Percentiles rank a stretch among this genome's conserved stretches.
Conservation (phyloP, 768 basidiomycete genomes). For the Termitomyces sp. region DNA sequence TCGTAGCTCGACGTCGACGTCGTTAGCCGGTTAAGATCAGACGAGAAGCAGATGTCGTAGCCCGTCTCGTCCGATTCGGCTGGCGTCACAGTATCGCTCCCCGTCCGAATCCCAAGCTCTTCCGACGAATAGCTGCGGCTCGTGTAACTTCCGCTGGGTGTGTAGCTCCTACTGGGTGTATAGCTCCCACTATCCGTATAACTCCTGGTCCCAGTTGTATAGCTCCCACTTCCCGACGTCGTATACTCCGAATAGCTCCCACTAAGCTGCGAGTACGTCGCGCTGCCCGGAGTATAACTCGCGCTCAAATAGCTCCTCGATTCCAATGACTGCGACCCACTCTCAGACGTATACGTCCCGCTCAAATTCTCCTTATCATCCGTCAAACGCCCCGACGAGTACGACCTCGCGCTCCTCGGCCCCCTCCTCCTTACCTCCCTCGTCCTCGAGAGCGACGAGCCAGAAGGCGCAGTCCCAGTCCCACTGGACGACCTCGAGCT, state of each 20-base stretch:
- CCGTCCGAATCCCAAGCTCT: constrained; percentile 15
- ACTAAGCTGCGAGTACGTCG: constrained; percentile 5
- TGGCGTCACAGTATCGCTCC: constrained; percentile 28
- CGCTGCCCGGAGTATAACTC: neutral
- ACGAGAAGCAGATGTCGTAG: constrained; percentile 51
- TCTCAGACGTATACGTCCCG: constrained; percentile 22
- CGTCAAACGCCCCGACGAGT: constrained; percentile 35
- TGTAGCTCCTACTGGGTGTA: constrained; percentile 24
- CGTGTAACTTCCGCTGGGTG: constrained; percentile 16
- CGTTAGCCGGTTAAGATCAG: constrained; percentile 38
- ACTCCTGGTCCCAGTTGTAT: constrained; percentile 6
- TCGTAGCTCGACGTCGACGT: constrained; percentile 27
- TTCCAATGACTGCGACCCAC: constrained; percentile 23
- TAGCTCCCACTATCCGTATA: constrained; percentile 13
- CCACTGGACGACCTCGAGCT: constrained; percentile 27
- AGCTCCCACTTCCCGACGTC: constrained; percentile 1
- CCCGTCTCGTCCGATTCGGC: constrained; percentile 45
- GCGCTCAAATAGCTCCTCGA: constrained; percentile 22
- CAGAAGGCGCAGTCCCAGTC: constrained; percentile 46
- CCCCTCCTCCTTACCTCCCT: constrained; percentile 54
- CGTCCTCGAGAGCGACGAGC: constrained; percentile 49
- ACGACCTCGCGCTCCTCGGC: constrained; percentile 37
- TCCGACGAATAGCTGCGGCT: constrained; percentile 14
- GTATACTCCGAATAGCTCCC: neutral
- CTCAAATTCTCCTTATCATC: constrained; percentile 56